These are phyloP conservation scores for Rostrohypoxylon terebratum DNA, from an alignment of 495 filamentous ascomycete species.

Conservation along the genomic window DNA sequence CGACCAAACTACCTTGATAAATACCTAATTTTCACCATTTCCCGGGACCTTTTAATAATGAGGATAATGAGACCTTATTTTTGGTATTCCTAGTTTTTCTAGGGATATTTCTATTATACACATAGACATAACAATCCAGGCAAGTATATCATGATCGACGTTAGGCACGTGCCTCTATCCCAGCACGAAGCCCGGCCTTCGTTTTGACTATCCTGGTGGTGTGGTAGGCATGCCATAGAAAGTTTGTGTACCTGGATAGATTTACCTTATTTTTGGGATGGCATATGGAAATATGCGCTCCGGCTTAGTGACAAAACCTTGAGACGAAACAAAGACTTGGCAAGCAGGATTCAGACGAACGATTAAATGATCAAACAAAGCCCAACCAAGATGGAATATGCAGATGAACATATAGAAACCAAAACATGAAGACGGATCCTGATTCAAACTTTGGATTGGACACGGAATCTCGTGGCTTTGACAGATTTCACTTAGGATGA, in stretches of 20 bases:
- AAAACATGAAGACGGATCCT: not conserved
- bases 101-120: not conserved
- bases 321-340: constrained; percentile 5
- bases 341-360: not conserved
- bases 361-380: not conserved
- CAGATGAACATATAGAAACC: not conserved
- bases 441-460: constrained; percentile 6
- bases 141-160: not conserved
- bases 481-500: constrained; percentile 3
- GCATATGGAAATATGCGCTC: constrained; percentile 8
- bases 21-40: constrained; percentile 20
- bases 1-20: constrained; percentile 5
- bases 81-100: not conserved
- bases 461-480: not conserved
- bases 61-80: not conserved
- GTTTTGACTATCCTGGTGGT: not conserved
- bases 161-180: not conserved
- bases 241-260: constrained; percentile 2
- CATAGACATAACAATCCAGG: not conserved
- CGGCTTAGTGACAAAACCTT: constrained; percentile 6
- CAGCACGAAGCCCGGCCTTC: not conserved
- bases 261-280: constrained; percentile 21
- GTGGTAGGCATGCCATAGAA: constrained; percentile 10
- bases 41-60: not conserved
- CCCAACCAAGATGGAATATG: constrained; percentile 1